These are phyloP conservation scores for Solanum dulcamara DNA, from an alignment of 257 asterid species.

Conservation along the genomic window DNA sequence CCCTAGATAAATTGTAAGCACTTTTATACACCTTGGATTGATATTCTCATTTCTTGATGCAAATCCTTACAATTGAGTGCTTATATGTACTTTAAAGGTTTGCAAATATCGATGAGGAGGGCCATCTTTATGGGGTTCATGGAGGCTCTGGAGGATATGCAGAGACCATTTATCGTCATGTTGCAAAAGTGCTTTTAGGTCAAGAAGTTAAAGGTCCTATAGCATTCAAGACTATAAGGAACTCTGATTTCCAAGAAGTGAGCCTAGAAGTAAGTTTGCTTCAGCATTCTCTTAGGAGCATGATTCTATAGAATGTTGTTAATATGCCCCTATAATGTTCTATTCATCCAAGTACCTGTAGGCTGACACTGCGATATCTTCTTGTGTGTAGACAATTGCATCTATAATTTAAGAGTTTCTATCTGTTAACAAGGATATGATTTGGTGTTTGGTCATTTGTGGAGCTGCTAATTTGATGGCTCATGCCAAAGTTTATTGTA, in stretches of 20 bases:
- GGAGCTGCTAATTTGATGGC: neutral
- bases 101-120: constrained; percentile 62
- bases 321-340: neutral
- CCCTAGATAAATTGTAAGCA: constrained; percentile 76
- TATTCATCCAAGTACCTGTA: neutral
- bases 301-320: neutral
- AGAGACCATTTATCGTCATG: constrained; percentile 67
- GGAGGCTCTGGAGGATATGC: constrained; percentile 99
- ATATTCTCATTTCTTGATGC: neutral
- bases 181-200: constrained; percentile 56
- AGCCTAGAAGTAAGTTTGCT: constrained; percentile 64
- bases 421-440: neutral
- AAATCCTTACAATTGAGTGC: constrained; percentile 1
- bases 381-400: neutral
- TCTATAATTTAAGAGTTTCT: neutral
- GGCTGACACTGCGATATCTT: neutral
- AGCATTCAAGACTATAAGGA: constrained; percentile 63
- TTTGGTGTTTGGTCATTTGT: neutral
- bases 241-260: constrained; percentile 82
- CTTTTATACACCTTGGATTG: neutral
- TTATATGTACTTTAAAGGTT: constrained; percentile 30
- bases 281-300: neutral
- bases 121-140: constrained; percentile 54
- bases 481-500: neutral
- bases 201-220: constrained; percentile 65